Percentiles rank a stretch among this genome's conserved stretches.
phyloP scores from a whole-genome alignment of 2,329 filamentous ascomycete species.

The Xylariaceae sp. region DNA sequence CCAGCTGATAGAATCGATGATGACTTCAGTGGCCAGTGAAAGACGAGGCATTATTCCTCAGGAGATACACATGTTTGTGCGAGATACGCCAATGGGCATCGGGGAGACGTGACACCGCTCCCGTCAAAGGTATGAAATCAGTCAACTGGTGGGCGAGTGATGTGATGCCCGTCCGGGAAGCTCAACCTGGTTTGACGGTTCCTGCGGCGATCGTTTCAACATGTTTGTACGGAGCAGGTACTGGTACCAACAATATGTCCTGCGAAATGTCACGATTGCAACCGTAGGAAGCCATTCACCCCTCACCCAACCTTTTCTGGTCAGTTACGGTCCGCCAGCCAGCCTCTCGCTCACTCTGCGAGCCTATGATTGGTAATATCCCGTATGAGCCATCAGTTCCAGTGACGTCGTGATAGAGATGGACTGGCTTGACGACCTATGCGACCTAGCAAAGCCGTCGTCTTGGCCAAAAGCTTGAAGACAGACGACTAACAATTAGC shows the following conservation, averaged over 20 bases:
- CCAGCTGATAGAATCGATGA: slow-evolving; percentile 7
- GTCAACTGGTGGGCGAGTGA: background rate
- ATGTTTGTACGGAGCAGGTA: background rate
- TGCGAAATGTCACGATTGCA: background rate
- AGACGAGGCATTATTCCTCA: background rate
- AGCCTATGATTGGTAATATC: too few species aligned
- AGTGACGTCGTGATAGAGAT: background rate
- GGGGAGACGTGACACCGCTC: background rate
- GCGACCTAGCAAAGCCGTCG: background rate
- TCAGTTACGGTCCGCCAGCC: too few species aligned
- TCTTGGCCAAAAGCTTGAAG: too few species aligned
- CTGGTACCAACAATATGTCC: background rate
- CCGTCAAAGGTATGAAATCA: background rate
- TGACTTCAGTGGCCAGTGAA: background rate
- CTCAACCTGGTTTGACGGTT: background rate
- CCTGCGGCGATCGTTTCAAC: background rate
- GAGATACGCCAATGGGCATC: background rate
- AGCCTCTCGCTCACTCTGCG: too few species aligned
- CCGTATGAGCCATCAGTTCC: too few species aligned
- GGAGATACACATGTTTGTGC: background rate
- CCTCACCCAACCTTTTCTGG: too few species aligned
- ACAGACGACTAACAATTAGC: background rate
- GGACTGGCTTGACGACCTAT: background rate
- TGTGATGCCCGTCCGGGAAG: background rate
- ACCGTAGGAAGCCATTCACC: too few species aligned